phyloP scores from a whole-genome alignment of 495 filamentous ascomycete genomes.

The Penicillium angulare region DNA sequence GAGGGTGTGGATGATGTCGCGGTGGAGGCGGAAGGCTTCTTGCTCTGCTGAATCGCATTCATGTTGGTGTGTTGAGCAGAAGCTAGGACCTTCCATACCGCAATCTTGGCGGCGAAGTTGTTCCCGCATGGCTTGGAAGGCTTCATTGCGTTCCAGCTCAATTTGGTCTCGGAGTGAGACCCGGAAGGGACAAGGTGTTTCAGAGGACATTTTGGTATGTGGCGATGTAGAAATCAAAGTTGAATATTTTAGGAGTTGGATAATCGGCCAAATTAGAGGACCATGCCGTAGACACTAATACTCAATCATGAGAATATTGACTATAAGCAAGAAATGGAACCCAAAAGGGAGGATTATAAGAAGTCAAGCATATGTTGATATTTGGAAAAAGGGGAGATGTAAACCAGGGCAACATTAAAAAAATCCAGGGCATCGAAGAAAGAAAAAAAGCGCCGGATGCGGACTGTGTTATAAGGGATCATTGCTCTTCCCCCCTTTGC shows the following conservation, averaged over 20 bases:
- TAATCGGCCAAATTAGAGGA: slow-evolving; percentile 12
- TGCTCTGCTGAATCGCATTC: slow-evolving; percentile 39
- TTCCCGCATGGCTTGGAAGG: slow-evolving; percentile 43
- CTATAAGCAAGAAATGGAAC: too few species aligned
- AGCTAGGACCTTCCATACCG: slow-evolving; percentile 41
- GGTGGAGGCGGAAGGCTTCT: slow-evolving; percentile 54
- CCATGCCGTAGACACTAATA: slow-evolving; percentile 9
- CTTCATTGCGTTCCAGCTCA: slow-evolving; percentile 40
- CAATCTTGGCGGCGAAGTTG: slow-evolving; percentile 44
- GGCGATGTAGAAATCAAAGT: background rate
- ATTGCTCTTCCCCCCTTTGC: slow-evolving; percentile 18
- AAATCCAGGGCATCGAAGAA: slow-evolving; percentile 6
- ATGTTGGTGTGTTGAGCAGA: slow-evolving; percentile 48
- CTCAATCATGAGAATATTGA: slow-evolving; percentile 4
- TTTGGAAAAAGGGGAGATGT: background rate
- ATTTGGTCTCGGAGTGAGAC: slow-evolving; percentile 39
- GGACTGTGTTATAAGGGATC: slow-evolving; percentile 18
- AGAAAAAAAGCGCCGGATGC: slow-evolving; percentile 18
- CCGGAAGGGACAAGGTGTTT: slow-evolving; percentile 44
- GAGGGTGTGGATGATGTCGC: slow-evolving; percentile 60
- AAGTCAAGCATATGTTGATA: too few species aligned
- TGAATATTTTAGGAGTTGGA: background rate
- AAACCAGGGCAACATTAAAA: background rate
- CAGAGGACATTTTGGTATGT: slow-evolving; percentile 25
- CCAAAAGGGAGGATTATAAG: background rate